phyloP scores from a whole-genome alignment of 768 basidiomycete species.

The Phlebiopsis flavidoalba region DNA sequence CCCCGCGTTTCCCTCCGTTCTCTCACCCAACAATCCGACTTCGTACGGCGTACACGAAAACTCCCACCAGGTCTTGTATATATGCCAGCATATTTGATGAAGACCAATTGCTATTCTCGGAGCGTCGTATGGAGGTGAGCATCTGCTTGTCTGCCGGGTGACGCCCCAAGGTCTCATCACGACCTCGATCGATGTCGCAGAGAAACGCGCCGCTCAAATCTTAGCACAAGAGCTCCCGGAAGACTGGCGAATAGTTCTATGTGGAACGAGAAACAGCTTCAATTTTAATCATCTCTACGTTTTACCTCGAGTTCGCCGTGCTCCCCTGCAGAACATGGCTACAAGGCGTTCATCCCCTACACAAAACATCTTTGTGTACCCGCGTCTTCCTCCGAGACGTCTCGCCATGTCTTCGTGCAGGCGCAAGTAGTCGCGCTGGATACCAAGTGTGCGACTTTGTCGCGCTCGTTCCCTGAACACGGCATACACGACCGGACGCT shows the following conservation, averaged over 20 bases:
- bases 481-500: constrained; percentile 33
- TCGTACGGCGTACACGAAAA: neutral
- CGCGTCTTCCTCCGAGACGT: constrained; percentile 11
- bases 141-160: neutral
- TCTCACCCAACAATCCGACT: neutral
- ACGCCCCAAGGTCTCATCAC: neutral
- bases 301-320: constrained; percentile 51
- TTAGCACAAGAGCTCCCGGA: constrained; percentile 44
- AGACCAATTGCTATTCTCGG: constrained; percentile 52
- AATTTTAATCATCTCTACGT: constrained; percentile 43
- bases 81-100: constrained; percentile 6
- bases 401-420: constrained; percentile 33
- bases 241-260: constrained; percentile 49
- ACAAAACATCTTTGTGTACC: constrained; percentile 36
- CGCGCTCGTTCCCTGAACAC: constrained; percentile 42
- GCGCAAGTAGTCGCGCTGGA: constrained; percentile 39
- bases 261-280: constrained; percentile 52
- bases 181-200: constrained; percentile 21
- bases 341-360: constrained; percentile 65
- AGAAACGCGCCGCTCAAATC: constrained; percentile 43
- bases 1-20: neutral
- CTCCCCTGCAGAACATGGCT: constrained; percentile 56
- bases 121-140: constrained; percentile 49
- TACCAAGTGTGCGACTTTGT: constrained; percentile 37
- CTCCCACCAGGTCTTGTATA: neutral